Conservation (phyloP, 1,139 yeast genomes). For the Hyphopichia burtonii region DNA sequence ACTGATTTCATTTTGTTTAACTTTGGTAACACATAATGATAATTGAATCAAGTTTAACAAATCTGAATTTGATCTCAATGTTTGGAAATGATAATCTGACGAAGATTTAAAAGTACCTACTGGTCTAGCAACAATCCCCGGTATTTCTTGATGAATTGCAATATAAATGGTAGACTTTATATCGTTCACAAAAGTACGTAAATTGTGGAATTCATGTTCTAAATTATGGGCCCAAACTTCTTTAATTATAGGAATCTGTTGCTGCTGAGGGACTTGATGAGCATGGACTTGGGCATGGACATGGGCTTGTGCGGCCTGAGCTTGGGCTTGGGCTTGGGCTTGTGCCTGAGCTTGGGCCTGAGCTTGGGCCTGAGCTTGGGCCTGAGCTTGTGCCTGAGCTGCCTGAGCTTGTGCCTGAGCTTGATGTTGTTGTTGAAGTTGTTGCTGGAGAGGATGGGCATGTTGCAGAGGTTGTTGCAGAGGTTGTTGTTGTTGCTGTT, state of each 20-base stretch:
- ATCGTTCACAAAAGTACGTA: conserved; percentile 65
- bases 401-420: conserved; percentile 10
- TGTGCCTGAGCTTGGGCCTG: conserved; percentile 9
- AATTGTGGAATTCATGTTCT: conserved; percentile 73
- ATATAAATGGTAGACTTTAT: conserved; percentile 60
- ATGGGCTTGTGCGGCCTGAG: conserved; percentile 6
- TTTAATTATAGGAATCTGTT: conserved; percentile 43
- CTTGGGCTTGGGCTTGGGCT: conserved; percentile 8
- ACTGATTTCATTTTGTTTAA: conserved; percentile 61
- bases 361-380: conserved; percentile 9
- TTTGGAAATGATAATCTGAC: conserved; percentile 93
- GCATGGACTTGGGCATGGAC: conserved; percentile 4
- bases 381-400: conserved; percentile 8
- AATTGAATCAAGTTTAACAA: conserved; percentile 81
- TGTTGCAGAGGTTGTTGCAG: conserved; percentile 16
- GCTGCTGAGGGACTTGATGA: conserved; percentile 8
- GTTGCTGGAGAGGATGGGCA: conserved; percentile 11
- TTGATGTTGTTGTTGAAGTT: conserved; percentile 13
- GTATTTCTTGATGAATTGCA: conserved; percentile 87
- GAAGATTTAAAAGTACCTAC: conserved; percentile 92
- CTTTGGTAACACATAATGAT: conserved; percentile 81
- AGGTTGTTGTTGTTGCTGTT: conserved; percentile 15
- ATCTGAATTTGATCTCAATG: conserved; percentile 88
- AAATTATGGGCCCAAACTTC: conserved; percentile 89
- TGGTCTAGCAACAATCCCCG: conserved; percentile 95